Evolutionary conservation across 192 early-diverging fungal genomes (phyloP).

Genomic region (Entophlyctis luteolus): DNA sequence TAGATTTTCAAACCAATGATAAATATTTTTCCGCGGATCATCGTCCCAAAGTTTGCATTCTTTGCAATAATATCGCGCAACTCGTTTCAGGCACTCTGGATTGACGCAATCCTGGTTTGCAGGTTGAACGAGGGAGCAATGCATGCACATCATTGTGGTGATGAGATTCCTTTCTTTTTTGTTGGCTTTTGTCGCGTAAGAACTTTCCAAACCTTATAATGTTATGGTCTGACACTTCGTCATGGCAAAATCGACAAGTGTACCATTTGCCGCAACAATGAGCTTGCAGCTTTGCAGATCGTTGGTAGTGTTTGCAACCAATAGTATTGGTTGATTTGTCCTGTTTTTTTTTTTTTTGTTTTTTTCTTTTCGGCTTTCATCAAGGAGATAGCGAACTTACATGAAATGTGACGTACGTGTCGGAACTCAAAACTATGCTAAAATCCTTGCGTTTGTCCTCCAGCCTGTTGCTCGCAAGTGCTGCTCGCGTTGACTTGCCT

Average conservation of each 20-base stretch:
- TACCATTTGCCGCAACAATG: constrained; percentile 70
- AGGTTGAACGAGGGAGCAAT: constrained; percentile 76
- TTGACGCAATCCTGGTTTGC: constrained; percentile 69
- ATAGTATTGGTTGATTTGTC: constrained; percentile 46
- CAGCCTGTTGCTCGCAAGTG: constrained; percentile 32
- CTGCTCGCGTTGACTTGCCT: constrained; percentile 15
- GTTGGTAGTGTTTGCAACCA: constrained; percentile 78
- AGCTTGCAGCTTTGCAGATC: constrained; percentile 68
- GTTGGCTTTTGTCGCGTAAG: no score
- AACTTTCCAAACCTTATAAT: constrained; percentile 66
- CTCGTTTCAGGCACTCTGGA: constrained; percentile 49
- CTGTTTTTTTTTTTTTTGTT: constrained; percentile 29
- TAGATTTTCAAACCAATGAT: constrained; percentile 64
- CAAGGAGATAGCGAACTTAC: constrained; percentile 26
- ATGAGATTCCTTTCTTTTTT: constrained; percentile 49
- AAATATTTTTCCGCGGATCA: constrained; percentile 75
- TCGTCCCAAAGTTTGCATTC: constrained; percentile 91
- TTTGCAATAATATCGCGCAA: constrained; percentile 82
- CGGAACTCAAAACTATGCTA: constrained; percentile 39
- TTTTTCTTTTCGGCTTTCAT: neutral
- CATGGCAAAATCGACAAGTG: constrained; percentile 75
- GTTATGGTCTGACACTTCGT: constrained; percentile 60
- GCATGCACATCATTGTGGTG: constrained; percentile 90
- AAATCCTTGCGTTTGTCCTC: constrained; percentile 37
- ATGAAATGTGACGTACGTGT: constrained; percentile 45